These are phyloP conservation scores for Acanthamoeba culbertsoni DNA, from an alignment of 208 protist species.

Conservation along the genomic window DNA sequence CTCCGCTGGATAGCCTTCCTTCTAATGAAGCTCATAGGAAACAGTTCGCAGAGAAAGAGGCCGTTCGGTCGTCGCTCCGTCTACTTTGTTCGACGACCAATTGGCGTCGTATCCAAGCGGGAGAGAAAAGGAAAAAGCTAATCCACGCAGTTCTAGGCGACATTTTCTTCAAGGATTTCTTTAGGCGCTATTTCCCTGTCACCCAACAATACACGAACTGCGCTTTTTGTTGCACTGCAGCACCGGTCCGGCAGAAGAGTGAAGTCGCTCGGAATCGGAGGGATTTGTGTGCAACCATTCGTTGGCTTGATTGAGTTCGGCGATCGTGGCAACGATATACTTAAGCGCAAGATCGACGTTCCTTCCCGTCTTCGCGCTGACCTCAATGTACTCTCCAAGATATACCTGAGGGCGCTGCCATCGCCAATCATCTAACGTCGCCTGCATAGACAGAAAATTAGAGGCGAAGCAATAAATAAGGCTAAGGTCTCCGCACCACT, in stretches of 20 bases:
- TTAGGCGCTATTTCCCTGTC: too few species aligned
- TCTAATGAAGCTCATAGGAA: background rate
- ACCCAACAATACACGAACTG: background rate
- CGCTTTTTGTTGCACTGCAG: background rate
- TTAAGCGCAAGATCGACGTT: slow-evolving; percentile 7
- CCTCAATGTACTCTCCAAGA: slow-evolving; percentile 15
- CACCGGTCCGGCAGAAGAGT: background rate
- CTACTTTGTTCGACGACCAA: too few species aligned
- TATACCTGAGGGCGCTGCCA: background rate
- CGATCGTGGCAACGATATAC: background rate
- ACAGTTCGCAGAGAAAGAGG: background rate
- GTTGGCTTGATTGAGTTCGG: background rate
- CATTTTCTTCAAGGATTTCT: too few species aligned
- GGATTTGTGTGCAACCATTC: background rate
- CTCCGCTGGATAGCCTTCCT: background rate
- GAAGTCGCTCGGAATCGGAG: background rate
- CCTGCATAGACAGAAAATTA: background rate
- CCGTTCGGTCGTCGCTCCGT: too few species aligned
- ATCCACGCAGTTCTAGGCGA: too few species aligned
- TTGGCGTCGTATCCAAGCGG: too few species aligned
- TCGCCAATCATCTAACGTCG: background rate
- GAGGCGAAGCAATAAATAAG: background rate
- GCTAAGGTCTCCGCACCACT: background rate
- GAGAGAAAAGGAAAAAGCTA: too few species aligned
- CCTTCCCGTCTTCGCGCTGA: slow-evolving; percentile 4